phyloP scores from a whole-genome alignment of 306 rosid genomes.

The Trifolium dubium region DNA sequence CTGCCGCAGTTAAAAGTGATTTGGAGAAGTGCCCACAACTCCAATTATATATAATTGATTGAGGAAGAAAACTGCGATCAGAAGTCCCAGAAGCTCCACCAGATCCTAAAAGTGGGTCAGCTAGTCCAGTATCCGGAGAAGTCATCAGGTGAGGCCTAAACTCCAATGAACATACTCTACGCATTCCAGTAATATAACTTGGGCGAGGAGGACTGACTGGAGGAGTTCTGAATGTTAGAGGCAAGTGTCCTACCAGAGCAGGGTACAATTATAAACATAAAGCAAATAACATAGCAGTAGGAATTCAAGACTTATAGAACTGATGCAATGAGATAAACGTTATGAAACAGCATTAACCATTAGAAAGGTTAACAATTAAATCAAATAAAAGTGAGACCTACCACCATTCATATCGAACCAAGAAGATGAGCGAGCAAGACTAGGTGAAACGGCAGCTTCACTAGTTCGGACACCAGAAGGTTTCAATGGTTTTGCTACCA shows the following conservation, averaged over 20 bases:
- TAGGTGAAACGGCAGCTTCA: slow-evolving; percentile 59
- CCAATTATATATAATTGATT: slow-evolving; percentile 91
- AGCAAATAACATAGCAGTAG: slow-evolving; percentile 10
- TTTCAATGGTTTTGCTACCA: slow-evolving; percentile 80
- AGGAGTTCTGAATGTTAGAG: slow-evolving; percentile 93
- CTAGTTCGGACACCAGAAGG: slow-evolving; percentile 52
- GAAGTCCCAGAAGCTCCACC: slow-evolving; percentile 63
- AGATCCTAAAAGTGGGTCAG: slow-evolving; percentile 90
- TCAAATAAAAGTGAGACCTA: slow-evolving; percentile 38
- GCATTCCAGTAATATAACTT: slow-evolving; percentile 82
- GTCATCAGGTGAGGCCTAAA: slow-evolving; percentile 87
- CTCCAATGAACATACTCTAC: slow-evolving; percentile 93
- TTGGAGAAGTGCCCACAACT: slow-evolving; percentile 96
- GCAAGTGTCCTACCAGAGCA: slow-evolving; percentile 73
- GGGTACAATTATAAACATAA: slow-evolving; percentile 25
- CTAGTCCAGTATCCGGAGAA: slow-evolving; percentile 90
- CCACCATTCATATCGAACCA: slow-evolving; percentile 99
- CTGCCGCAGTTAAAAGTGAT: slow-evolving; percentile 78
- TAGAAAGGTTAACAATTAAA: slow-evolving; percentile 21
- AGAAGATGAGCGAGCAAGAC: slow-evolving; percentile 84
- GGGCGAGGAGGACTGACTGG: slow-evolving; percentile 98
- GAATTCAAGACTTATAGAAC: slow-evolving; percentile 12
- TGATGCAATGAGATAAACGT: slow-evolving; percentile 27
- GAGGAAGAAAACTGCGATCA: slow-evolving; percentile 90
- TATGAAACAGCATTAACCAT: slow-evolving; percentile 8